phyloP scores from a whole-genome alignment of 2,329 filamentous ascomycete species.

The Cercospora zeina region DNA sequence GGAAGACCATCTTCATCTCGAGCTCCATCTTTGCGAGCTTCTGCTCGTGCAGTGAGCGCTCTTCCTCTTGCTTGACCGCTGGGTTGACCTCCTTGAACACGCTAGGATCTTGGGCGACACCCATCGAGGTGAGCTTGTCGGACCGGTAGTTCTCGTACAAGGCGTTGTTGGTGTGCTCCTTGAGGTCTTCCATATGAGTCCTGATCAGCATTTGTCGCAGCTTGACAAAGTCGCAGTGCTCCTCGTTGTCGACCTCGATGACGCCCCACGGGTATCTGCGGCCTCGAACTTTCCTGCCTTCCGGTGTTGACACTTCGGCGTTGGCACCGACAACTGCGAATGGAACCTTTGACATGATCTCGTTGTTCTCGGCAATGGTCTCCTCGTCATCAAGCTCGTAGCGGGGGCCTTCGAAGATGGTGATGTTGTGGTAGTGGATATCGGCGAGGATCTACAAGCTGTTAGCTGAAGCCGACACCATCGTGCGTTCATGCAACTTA shows the following conservation, averaged over 20 bases:
- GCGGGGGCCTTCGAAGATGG: conserved; percentile 97
- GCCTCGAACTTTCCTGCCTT: conserved; percentile 93
- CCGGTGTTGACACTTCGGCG: conserved; percentile 83
- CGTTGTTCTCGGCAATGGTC: conserved; percentile 99
- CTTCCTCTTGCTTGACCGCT: conserved; percentile 99
- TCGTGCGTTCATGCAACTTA: conserved; percentile 55
- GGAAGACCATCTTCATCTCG: conserved; percentile 99
- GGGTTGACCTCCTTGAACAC: conserved; percentile 99
- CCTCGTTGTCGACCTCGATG: conserved; percentile 99
- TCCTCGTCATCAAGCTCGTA: conserved; percentile 99
- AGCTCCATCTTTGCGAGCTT: conserved; percentile 99
- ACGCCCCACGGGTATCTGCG: conserved; percentile 97
- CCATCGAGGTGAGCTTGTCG: conserved; percentile 98
- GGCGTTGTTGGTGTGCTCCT: conserved; percentile 99
- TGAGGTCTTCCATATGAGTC: conserved; percentile 99
- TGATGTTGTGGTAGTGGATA: conserved; percentile 94
- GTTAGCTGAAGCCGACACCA: conserved; percentile 25
- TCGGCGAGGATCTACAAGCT: conserved; percentile 82
- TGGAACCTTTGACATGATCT: conserved; percentile 99
- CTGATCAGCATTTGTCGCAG: conserved; percentile 99
- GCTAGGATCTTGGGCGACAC: conserved; percentile 95
- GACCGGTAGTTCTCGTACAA: conserved; percentile 99
- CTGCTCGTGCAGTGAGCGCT: conserved; percentile 96
- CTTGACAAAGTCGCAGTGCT: conserved; percentile 99
- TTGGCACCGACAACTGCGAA: conserved; percentile 98